Conservation (phyloP, 352 stramenopile genomes). For the Blastocystis sp. region DNA sequence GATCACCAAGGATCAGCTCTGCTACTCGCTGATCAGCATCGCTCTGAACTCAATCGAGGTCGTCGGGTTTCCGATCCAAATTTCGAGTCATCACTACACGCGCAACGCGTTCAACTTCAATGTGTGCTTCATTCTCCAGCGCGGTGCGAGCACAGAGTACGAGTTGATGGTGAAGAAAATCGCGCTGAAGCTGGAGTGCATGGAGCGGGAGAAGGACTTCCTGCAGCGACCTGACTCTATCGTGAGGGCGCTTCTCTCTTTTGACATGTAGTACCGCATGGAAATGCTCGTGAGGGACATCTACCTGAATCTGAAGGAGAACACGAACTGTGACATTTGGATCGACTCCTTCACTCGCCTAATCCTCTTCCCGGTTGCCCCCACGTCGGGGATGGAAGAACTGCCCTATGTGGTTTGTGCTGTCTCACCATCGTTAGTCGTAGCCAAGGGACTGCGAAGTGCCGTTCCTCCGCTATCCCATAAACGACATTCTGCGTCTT, state of each 20-base stretch:
- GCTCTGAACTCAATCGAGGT: constrained; percentile 21
- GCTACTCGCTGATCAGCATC: constrained; percentile 7
- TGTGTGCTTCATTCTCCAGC: constrained; percentile 49
- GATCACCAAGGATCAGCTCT: constrained; percentile 69
- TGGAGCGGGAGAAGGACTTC: constrained; percentile 59
- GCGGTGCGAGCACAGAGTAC: constrained; percentile 17
- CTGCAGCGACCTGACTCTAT: constrained; percentile 25
- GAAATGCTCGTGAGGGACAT: background rate
- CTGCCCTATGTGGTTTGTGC: background rate
- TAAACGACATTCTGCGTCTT: constrained; percentile 21
- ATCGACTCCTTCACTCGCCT: constrained; percentile 57
- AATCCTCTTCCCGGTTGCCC: constrained; percentile 26
- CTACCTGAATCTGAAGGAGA: constrained; percentile 20
- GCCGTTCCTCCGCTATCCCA: constrained; percentile 6
- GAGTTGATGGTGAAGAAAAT: constrained; percentile 68
- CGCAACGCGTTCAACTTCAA: constrained; percentile 70
- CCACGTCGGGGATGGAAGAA: background rate
- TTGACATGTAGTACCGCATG: constrained; percentile 4
- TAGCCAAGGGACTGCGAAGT: constrained; percentile 61
- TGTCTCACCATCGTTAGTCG: background rate
- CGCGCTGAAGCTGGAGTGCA: constrained; percentile 42
- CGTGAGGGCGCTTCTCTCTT: background rate
- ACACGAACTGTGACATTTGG: constrained; percentile 68
- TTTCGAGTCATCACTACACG: constrained; percentile 57
- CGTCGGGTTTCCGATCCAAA: constrained; percentile 60